Evolutionary conservation across 1,284 basidiomycete species (phyloP).

Genomic region (Phellopilus nigrolimitatus): DNA sequence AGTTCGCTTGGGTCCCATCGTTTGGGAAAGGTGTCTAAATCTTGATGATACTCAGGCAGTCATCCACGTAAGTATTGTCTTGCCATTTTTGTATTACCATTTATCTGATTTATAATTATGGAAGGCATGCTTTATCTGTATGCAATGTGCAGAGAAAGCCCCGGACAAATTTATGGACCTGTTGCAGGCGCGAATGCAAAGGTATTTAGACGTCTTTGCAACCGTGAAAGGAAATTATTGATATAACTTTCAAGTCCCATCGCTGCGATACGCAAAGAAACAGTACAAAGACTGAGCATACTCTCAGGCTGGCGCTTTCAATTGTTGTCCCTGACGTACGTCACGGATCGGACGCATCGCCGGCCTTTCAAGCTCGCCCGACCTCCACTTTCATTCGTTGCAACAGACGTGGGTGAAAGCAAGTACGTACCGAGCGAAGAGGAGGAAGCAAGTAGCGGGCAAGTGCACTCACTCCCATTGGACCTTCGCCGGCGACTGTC

Average conservation of each 20-base stretch:
- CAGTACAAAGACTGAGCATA: constrained; percentile 47
- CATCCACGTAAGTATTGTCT: constrained; percentile 43
- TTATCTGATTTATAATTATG: constrained; percentile 1
- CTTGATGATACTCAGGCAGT: constrained; percentile 37
- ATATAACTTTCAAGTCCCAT: constrained; percentile 37
- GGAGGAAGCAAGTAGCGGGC: constrained; percentile 43
- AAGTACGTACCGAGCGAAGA: constrained; percentile 52
- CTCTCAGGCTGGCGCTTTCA: constrained; percentile 64
- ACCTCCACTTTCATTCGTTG: constrained; percentile 59
- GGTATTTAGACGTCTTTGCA: constrained; percentile 2
- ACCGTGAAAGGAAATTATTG: neutral
- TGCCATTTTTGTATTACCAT: neutral
- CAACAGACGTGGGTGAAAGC: constrained; percentile 64
- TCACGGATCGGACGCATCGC: constrained; percentile 54
- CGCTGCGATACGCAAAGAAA: constrained; percentile 39
- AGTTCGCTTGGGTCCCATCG: constrained; percentile 39
- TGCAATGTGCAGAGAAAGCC: constrained; percentile 67
- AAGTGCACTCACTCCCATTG: constrained; percentile 43
- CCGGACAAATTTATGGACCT: constrained; percentile 39
- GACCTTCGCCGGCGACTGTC: constrained; percentile 59
- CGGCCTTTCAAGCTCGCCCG: constrained; percentile 63
- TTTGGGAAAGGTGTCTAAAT: constrained; percentile 55
- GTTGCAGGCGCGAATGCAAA: constrained; percentile 20
- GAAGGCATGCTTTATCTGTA: constrained; percentile 61
- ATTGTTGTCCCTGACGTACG: constrained; percentile 52